phyloP scores from a whole-genome alignment of 1,139 yeast genomes.

The Arxiozyma slooffiae region DNA sequence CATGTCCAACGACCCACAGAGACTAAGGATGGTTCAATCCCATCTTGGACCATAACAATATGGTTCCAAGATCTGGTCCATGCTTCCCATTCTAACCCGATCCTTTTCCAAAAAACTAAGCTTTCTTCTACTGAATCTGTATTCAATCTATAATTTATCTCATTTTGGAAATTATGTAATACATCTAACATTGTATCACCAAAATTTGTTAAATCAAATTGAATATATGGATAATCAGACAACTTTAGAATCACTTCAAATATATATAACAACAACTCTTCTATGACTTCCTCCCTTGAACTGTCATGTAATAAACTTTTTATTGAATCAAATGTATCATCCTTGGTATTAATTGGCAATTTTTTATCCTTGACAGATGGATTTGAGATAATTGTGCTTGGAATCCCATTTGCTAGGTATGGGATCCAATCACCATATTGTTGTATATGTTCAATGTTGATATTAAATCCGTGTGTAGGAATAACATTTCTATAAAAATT shows the following conservation, averaged over 20 bases:
- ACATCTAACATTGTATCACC: conserved; percentile 31
- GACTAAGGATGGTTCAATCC: conserved; percentile 60
- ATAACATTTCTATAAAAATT: conserved; percentile 26
- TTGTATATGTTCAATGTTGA: conserved; percentile 31
- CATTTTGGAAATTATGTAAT: conserved; percentile 38
- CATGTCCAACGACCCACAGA: conserved; percentile 71
- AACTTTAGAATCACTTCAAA: conserved; percentile 46
- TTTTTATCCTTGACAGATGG: conserved; percentile 34
- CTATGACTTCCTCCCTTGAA: conserved; percentile 42
- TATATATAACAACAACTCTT: conserved; percentile 48
- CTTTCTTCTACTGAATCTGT: conserved; percentile 27
- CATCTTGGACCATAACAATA: conserved; percentile 29
- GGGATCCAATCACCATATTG: conserved; percentile 62
- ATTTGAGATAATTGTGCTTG: conserved; percentile 38
- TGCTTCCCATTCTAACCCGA: conserved; percentile 35
- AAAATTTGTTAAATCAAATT: conserved; percentile 48
- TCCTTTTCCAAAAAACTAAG: conserved; percentile 30
- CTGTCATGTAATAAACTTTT: conserved; percentile 28
- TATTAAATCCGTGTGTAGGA: conserved; percentile 18
- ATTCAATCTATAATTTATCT: conserved; percentile 28
- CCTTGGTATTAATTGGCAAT: conserved; percentile 55
- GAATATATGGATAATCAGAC: conserved; percentile 68
- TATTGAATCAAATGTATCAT: conserved; percentile 57
- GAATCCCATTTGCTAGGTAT: conserved; percentile 47
- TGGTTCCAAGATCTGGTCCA: conserved; percentile 29